These are phyloP conservation scores for Choiromyces venosus DNA, from an alignment of 495 filamentous ascomycete species.

Conservation along the genomic window DNA sequence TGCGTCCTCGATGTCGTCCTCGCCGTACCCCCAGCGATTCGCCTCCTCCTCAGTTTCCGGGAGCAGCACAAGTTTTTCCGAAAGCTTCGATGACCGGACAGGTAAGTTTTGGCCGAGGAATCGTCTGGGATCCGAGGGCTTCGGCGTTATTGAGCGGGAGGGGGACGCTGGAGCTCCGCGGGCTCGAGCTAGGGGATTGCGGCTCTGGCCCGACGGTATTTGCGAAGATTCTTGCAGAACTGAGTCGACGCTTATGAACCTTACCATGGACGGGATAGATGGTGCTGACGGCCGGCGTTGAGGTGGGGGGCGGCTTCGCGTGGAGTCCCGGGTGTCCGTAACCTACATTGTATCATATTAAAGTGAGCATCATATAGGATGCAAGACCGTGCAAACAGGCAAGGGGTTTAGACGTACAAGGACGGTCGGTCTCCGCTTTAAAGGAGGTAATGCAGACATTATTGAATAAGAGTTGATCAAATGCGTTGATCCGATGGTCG, in stretches of 20 bases:
- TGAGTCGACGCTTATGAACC: conserved; percentile 92
- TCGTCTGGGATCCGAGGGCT: conserved; percentile 46
- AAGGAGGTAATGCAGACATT: conserved; percentile 27
- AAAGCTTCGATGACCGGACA: conserved; percentile 80
- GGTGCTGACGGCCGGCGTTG: conserved; percentile 26
- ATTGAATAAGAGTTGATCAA: not conserved
- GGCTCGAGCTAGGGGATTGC: conserved; percentile 59
- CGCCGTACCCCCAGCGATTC: conserved; percentile 48
- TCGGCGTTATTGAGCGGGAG: conserved; percentile 43
- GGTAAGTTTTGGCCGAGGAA: conserved; percentile 70
- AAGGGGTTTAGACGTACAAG: conserved; percentile 25
- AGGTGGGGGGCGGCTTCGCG: conserved; percentile 23
- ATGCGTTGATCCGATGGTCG: not conserved
- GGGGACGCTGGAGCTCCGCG: conserved; percentile 44
- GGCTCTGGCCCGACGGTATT: conserved; percentile 88
- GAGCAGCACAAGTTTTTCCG: conserved; percentile 90
- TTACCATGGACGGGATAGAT: conserved; percentile 42
- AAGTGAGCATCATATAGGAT: not conserved
- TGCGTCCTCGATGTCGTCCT: conserved; percentile 52
- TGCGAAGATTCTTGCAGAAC: conserved; percentile 91
- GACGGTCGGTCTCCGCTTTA: conserved; percentile 40
- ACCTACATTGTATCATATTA: conserved; percentile 27
- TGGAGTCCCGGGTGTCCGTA: conserved; percentile 44
- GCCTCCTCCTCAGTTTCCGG: conserved; percentile 71
- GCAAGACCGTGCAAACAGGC: not conserved